Conservation (phyloP, 768 basidiomycete species). For the Cubamyces sp. region DNA sequence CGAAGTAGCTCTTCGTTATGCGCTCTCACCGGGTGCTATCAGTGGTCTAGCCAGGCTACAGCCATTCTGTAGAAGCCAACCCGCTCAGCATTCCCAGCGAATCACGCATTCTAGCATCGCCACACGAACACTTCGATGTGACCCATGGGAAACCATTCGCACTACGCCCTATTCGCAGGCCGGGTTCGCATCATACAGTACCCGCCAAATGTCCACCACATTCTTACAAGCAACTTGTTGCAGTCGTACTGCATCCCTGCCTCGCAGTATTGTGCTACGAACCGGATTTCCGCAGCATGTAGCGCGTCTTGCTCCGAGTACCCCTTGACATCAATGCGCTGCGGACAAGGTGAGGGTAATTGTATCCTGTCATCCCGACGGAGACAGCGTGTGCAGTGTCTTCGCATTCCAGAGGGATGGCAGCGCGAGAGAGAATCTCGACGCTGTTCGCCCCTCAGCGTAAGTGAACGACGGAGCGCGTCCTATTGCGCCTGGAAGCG, state of each 20-base stretch:
- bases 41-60: too few species aligned
- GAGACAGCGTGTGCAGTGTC: slow-evolving; percentile 30
- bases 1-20: too few species aligned
- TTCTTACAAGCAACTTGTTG: neutral
- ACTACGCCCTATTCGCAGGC: too few species aligned
- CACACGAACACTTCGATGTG: too few species aligned
- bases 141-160: too few species aligned
- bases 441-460: neutral
- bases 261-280: neutral
- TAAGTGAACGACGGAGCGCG: neutral
- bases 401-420: slow-evolving; percentile 33
- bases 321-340: neutral
- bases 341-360: slow-evolving; percentile 24
- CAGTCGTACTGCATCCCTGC: neutral
- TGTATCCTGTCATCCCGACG: slow-evolving; percentile 33
- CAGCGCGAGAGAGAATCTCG: slow-evolving; percentile 30
- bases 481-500: neutral
- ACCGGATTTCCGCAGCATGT: neutral
- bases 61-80: too few species aligned
- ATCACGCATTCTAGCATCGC: too few species aligned
- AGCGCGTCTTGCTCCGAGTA: slow-evolving; percentile 7
- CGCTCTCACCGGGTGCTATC: too few species aligned
- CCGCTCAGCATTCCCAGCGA: too few species aligned
- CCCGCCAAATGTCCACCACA: neutral
- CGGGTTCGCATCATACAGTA: neutral